Evolutionary conservation across 2,329 filamentous ascomycete species (phyloP), one percentile per base, ranked within the genome.

Genomic region (Penicillium occitanis): DNA sequence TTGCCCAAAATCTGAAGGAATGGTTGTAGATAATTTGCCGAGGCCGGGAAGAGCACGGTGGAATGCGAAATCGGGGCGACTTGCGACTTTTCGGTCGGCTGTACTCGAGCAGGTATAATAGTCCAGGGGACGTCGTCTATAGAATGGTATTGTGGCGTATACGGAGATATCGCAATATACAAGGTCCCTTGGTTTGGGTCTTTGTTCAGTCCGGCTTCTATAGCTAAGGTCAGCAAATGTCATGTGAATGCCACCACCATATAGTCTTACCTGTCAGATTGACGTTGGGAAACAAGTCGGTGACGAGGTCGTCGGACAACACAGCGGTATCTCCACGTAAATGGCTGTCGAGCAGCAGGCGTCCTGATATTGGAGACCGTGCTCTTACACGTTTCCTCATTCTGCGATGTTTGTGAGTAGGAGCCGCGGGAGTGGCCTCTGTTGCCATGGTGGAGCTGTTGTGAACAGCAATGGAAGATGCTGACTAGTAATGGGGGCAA

Each of bases 281-380:
- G 78, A 71, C 85, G 73, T 71, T 87, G 81, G 68, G 91, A 88
- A 79, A 96, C 61, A 98, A 85, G 74, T 96, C 91, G 57, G 85
- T 83, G 73, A 93, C 92, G 61, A 99, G 84, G 77, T 97, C 92
- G 73, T 92, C 90, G 13, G 94, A 97, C 63, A 98, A 79, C 69
- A 95, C 86, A 69, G 93, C 95, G 68, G 93, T 85, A 75, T 97
- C 92, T 63, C 91, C 92, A 79, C 90, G 91, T 72, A 96, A 84
- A 76, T 91, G 90, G 75, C 93, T 91, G 78, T 97, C 93, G 65
- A 97, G 87, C 44, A 96, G 86, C 61, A 98, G 84, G 66, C 91
- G 88, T 65, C 92, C 93, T 66, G 91, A 86, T 66, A 96, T 84
- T 51, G 93, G 86, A 7, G 90, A 85, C 77, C 91, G 93, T 76